Evolutionary conservation across 139 green algal species (phyloP), one percentile per base, ranked within the genome.

Genomic region (Haematococcus lacustris): DNA sequence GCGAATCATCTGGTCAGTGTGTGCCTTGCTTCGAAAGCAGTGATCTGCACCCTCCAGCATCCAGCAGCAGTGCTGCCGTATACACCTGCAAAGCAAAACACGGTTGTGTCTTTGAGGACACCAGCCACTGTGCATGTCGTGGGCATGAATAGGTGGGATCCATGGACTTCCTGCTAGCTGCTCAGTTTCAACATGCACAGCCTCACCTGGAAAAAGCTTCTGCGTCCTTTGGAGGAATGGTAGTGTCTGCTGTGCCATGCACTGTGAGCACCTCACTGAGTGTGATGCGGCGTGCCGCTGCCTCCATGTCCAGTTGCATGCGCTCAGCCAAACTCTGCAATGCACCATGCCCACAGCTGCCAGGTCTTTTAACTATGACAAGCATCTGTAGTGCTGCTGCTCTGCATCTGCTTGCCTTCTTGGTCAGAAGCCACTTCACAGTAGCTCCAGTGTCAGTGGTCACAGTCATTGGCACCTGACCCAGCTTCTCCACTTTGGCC

Each of bases 11-110:
- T 63, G 43, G 30, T 72, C 67, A 23, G 67, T 43, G 47, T 72
- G 67, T 3, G 67, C 67, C 5, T 32, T 30, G 40, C 32, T 60
- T 6, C 67, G 76, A 67, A 86, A 89, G 73, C 78, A 82, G 67
- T 89, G 84, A 43, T 89, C 79, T 2, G 70, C 84, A 2, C 82
- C 84, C 30, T 83, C 69, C n/a, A 86, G 63, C 28, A 81, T 38
- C 3, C 68, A 33, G 25, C 87, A 68, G 34, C 28, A 59, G 67
- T 84, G 76, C 23, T 73, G 26, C 33, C 66, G 53, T 25, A 71
- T 70, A 3, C 30, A 51, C 66, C 66, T 67, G 67, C 66, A 60
- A 13, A 53, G 61, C 32, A 53, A 70, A 39, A 38, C 63, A 69
- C 37, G 63, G 13, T 57, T 13, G 13, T 43, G 34, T 43, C 64